Evolutionary conservation across 1,284 basidiomycete genomes (phyloP), one percentile per base, ranked within the genome.

Genomic region (Nidula niveotomentosa): DNA sequence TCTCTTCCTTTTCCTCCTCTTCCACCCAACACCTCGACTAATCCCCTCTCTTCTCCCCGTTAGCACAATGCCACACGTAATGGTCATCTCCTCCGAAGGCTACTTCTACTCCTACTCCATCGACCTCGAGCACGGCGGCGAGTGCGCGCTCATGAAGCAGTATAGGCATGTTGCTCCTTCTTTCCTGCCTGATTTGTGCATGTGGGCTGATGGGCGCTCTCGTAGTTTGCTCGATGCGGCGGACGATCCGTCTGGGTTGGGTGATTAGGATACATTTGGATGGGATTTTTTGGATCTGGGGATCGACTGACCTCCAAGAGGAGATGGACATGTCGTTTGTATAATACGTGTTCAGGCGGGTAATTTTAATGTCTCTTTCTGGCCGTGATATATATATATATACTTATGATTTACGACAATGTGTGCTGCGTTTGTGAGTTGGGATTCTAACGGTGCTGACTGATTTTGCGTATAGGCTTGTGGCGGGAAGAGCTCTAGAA

Each of bases 21-120:
- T 35, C 10, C 47, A 48, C 47, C 8, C 48, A 48, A 30, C 48
- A 18, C 3, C n/a, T 37, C 13, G 8, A 41, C n/a, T 35, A 3
- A 12, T 30, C 15, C 8, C 44, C 36, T 34, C 10, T 8, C 10
- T 52, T 23, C 34, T 9, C 8, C 33, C 17, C 33, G 23, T 13
- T 55, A 94, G 93, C 12, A 95, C 93, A 8, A 91, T 93, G 71
- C 96, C 96, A 0, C 94, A 98, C 60, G 92, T 98, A 5, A 97
- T 98, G 93, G 95, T 98, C 9, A 87, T 98, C 51, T 95, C 94
- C 0, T 93, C 93, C 0, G 95, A 98, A 60, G 96, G 96, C 0
- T 91, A 94, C 63, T 97, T 98, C 69, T 98, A 98, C 68, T 88
- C 90, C 7, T 99, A 99, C 72, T 92, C 84, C 65, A 96, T 99